Base-by-base conservation (phyloP, 768 basidiomycete genomes). In the Amanita brunnescens region DNA sequence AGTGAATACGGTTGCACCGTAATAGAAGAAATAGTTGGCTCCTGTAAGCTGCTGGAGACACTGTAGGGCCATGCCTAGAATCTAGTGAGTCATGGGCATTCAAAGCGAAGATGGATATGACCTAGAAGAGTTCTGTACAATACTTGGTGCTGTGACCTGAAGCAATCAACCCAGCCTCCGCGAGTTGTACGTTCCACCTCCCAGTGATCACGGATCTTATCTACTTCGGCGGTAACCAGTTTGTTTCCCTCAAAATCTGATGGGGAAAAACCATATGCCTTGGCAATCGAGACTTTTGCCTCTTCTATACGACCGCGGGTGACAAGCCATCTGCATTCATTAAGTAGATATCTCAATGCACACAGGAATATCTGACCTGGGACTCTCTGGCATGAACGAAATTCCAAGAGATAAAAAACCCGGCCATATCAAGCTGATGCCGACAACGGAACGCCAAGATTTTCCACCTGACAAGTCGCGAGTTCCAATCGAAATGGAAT, bases 1-100 rank as follows among this genome's bases (percentile, higher is more conserved):
- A 47, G 70, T 58, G 69, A 88, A 86, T 49, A 85, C 68, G 0
- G 83, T 83, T 1, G 85, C 82, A 30, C 76, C 76, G 38, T 77
- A 78, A 61, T 84, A 84, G 67, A 81, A 82, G 67, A 83, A 83
- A 61, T 81, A 83, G 63, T 83, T 83, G 3, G 80, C 80, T 18
- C 81, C 80, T 0, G 81, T 87, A 32, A 87, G 74, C 61, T 88
- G 85, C 61, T 88, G 85, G 55, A 86, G 70, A 52, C 72, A 75
- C 65, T 88, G 86, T 18, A 90, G 65, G 2, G 71, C 63, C 77
- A 85, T 85, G 43, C 80, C 73, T 60, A 63, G 24, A 50, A 24
- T 21, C n/a, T 5, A 3, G 24, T 29, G 32, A 29, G 18, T 9
- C n/a, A 45, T 9, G 3, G 43, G 9, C 10, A 3, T 23, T 39